Evolutionary conservation across 352 stramenopile species (phyloP).

Genomic region (Phytophthora cajani): DNA sequence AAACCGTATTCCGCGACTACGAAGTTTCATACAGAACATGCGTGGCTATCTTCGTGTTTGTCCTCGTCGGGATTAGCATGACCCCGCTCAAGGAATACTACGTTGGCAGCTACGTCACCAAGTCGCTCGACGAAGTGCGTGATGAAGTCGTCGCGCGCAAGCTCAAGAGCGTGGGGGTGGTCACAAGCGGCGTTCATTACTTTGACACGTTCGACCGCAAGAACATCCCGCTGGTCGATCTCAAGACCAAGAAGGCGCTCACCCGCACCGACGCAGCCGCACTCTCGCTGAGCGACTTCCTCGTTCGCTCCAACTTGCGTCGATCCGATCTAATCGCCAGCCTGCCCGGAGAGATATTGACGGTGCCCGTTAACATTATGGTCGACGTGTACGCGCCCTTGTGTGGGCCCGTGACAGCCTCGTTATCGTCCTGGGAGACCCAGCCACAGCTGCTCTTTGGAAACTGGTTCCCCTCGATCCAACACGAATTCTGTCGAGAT

Average conservation of each 20-base stretch:
- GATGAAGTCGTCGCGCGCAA: constrained; percentile 30
- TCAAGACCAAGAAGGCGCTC: constrained; percentile 11
- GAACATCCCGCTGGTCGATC: constrained; percentile 29
- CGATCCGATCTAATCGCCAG: constrained; percentile 21
- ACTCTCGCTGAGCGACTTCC: constrained; percentile 29
- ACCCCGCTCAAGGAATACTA: constrained; percentile 24
- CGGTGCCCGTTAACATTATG: constrained; percentile 18
- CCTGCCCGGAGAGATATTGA: constrained; percentile 23
- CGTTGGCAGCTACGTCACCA: constrained; percentile 39
- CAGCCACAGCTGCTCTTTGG: constrained; percentile 39
- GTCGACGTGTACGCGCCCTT: constrained; percentile 34
- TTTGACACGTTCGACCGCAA: constrained; percentile 39
- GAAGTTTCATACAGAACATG: constrained; percentile 21
- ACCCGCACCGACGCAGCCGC: constrained; percentile 1
- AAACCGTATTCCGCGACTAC: background rate
- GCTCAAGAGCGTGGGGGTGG: constrained; percentile 26
- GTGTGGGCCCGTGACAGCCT: constrained; percentile 20
- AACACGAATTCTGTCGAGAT: constrained; percentile 42
- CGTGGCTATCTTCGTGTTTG: constrained; percentile 13
- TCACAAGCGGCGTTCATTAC: constrained; percentile 36
- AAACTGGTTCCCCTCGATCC: constrained; percentile 40
- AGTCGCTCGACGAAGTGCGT: constrained; percentile 31
- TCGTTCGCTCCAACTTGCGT: constrained; percentile 34
- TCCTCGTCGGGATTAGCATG: constrained; percentile 20
- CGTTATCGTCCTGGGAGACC: constrained; percentile 14